Conservation (phyloP, 192 early-diverging fungal species). For the Umbelopsis sp. region DNA sequence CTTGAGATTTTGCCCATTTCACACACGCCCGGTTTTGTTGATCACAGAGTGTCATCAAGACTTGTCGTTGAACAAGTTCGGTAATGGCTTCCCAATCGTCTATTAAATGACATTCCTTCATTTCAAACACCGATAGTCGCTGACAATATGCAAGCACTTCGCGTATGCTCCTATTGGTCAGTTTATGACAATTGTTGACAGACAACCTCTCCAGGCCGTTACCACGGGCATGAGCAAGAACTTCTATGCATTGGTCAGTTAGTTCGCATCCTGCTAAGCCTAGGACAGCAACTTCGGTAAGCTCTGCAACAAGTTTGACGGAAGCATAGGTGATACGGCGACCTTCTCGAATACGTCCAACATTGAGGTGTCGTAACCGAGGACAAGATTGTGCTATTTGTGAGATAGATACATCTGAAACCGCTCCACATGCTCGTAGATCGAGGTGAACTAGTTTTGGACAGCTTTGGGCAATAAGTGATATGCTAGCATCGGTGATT, state of each 20-base stretch:
- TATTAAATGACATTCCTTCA: constrained; percentile 52
- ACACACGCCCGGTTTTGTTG: constrained; percentile 42
- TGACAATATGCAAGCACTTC: constrained; percentile 45
- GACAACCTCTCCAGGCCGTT: constrained; percentile 48
- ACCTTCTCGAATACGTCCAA: constrained; percentile 48
- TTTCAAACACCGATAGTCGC: constrained; percentile 51
- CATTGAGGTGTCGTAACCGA: constrained; percentile 47
- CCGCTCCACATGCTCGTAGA: constrained; percentile 46
- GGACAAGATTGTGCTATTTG: constrained; percentile 40
- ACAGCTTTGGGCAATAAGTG: constrained; percentile 39
- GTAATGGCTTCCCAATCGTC: constrained; percentile 49
- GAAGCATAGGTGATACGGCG: constrained; percentile 44
- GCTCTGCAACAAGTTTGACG: constrained; percentile 46
- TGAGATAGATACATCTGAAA: constrained; percentile 45
- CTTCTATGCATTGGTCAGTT: constrained; percentile 47
- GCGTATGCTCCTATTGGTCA: constrained; percentile 47
- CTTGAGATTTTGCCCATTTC: constrained; percentile 37
- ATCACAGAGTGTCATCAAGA: constrained; percentile 49
- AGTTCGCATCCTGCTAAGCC: constrained; percentile 55
- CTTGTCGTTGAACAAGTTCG: constrained; percentile 41
- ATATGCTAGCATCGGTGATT: constrained; percentile 43
- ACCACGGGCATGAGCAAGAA: constrained; percentile 41
- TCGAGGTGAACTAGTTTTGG: constrained; percentile 44
- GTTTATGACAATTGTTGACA: constrained; percentile 45
- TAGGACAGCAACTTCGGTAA: constrained; percentile 43